These are phyloP conservation scores for Lunularia cruciata DNA, from an alignment of 225 moss, liverwort and hornwort species.

Conservation along the genomic window DNA sequence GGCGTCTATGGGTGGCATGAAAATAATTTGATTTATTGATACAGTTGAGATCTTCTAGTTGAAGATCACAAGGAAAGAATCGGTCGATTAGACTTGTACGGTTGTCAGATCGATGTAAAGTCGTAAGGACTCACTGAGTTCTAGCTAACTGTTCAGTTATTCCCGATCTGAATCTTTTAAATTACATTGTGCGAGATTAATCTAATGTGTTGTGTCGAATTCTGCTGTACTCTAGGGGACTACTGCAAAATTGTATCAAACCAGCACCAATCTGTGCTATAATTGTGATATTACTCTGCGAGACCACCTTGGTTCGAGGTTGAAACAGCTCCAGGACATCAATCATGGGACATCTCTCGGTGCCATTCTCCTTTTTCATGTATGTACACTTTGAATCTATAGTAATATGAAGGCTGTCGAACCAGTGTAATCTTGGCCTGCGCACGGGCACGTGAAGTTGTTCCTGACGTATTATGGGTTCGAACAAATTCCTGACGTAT, in stretches of 20 bases:
- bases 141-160: slow-evolving; percentile 8
- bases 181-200: slow-evolving; percentile 16
- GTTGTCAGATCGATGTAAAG: not conserved
- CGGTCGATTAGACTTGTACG: not conserved
- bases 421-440: not conserved
- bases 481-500: too few species aligned
- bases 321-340: not conserved
- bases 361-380: slow-evolving; percentile 5
- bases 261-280: slow-evolving; percentile 2
- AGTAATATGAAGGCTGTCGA: not conserved
- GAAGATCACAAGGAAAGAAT: not conserved
- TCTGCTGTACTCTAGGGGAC: slow-evolving; percentile 2
- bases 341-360: not conserved
- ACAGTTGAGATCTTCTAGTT: slow-evolving; percentile 8
- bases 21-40: not conserved
- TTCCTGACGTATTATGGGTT: too few species aligned
- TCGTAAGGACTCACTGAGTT: not conserved
- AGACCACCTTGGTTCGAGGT: not conserved
- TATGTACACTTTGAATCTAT: slow-evolving; percentile 14
- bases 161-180: not conserved
- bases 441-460: too few species aligned
- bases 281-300: not conserved
- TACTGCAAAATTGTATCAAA: slow-evolving; percentile 20
- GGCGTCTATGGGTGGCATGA: not conserved
- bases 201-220: not conserved